Evolutionary conservation across 306 rosid genomes (phyloP).

Genomic region (Begonia loranthoides): DNA sequence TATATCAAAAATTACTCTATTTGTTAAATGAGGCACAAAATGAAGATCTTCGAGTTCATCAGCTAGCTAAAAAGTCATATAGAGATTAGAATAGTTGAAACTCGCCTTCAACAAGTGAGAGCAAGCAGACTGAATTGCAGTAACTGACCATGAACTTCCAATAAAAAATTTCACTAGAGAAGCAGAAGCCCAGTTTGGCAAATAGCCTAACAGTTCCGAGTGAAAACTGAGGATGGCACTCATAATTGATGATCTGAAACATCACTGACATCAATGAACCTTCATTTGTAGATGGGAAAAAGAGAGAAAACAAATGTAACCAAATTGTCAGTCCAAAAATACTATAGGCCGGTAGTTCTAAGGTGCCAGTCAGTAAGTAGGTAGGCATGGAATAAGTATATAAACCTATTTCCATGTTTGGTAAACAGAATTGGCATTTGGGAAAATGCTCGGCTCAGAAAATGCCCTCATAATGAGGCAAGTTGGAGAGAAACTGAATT

Average conservation of each 20-base stretch:
- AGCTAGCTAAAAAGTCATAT: conserved; percentile 1
- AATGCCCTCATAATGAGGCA: too few species aligned
- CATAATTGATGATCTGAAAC: conserved; percentile 47
- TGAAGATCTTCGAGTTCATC: neutral
- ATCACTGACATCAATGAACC: conserved; percentile 11
- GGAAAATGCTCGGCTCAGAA: too few species aligned
- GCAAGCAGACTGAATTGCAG: conserved; percentile 69
- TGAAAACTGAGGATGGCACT: conserved; percentile 34
- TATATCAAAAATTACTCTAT: too few species aligned
- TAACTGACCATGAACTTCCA: conserved; percentile 70
- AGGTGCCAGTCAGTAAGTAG: too few species aligned
- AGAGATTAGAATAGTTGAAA: conserved; percentile 1
- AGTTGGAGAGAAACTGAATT: too few species aligned
- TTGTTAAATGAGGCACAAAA: too few species aligned
- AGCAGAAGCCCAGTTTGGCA: conserved; percentile 44
- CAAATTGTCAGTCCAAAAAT: too few species aligned
- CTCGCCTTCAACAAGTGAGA: conserved; percentile 73
- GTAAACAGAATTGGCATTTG: too few species aligned
- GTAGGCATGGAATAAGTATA: too few species aligned
- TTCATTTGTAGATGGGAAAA: conserved; percentile 7
- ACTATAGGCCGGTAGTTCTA: too few species aligned
- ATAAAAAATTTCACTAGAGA: conserved; percentile 36
- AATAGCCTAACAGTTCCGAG: conserved; percentile 42
- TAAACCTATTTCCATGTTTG: too few species aligned
- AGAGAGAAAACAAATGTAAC: neutral